Evolutionary conservation across 1,284 basidiomycete genomes (phyloP), one percentile per base, ranked within the genome.

Genomic region (Somion occarium): DNA sequence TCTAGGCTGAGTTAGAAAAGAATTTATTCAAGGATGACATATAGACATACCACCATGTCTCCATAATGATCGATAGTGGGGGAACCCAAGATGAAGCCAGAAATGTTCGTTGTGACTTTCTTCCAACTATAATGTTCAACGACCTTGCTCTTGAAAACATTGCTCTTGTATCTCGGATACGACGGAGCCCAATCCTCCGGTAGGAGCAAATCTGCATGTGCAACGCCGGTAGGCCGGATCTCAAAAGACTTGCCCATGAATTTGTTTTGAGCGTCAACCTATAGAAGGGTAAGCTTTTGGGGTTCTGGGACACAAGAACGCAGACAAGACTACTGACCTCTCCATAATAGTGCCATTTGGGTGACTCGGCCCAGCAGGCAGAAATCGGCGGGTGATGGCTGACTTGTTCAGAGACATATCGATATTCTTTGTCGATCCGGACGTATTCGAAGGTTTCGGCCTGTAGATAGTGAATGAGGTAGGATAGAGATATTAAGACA

Each of bases 41-140:
- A 44, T 22, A 20, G 39, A 82, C 86, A 71, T 61, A 96, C 90
- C 52, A 83, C 79, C 85, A 97, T 93, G 62, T 97, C 91, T 19
- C 94, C 95, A 62, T 96, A 98, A 74, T 99, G 96, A 66, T 98
- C 96, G 57, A 98, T 98, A 22, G 92, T 91, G 1, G 94, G 93
- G 22, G 82, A 85, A 4, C 95, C 96, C 38, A 96, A 78, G 59
- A 98, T 93, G 64, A 98, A 98, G 24, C 94, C 94, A 7, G 93
- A 95, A 5, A 97, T 80, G 56, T 88, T 91, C 24, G 93, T 95
- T 11, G 91, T 95, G 24, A 96, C 93, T 69, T 98, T 98, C 73
- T 94, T 94, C 91, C 92, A 97, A 45, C 84, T 88, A 64, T 88
- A 95, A 65, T 95, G 92, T 60, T 93, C 91, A 2, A 83, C 70